Conservation (phyloP, 257 asterid species). For the Capsicum rhomboideum region DNA sequence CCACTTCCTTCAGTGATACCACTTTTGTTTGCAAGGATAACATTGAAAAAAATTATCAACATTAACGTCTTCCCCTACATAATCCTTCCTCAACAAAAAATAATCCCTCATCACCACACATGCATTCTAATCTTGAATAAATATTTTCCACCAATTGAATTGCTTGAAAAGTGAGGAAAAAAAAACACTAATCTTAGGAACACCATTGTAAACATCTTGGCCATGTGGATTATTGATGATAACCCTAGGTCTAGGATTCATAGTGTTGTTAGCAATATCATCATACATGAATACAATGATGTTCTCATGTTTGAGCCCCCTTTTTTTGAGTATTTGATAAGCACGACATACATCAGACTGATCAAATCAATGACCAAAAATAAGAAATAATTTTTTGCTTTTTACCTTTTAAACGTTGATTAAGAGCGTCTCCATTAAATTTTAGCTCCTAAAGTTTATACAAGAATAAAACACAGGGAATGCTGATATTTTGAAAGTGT, state of each 20-base stretch:
- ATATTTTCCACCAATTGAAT: too few relatives aligned
- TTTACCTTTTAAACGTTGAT: too few relatives aligned
- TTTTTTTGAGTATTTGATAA: constrained; percentile 64
- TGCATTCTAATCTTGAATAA: not conserved
- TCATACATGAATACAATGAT: constrained; percentile 84
- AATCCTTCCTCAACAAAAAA: constrained; percentile 47
- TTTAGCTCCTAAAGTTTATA: too few relatives aligned
- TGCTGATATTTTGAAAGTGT: too few relatives aligned
- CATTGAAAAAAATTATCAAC: constrained; percentile 62
- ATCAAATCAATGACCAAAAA: not conserved
- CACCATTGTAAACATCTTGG: constrained; percentile 78
- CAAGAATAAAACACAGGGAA: too few relatives aligned
- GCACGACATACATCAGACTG: constrained; percentile 97
- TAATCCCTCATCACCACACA: not conserved
- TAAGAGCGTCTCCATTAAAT: too few relatives aligned
- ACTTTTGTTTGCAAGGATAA: constrained; percentile 65
- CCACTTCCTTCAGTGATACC: constrained; percentile 82
- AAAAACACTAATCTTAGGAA: constrained; percentile 67
- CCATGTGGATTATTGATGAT: constrained; percentile 84
- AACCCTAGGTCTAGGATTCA: constrained; percentile 84
- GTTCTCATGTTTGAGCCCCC: constrained; percentile 86
- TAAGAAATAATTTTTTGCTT: too few relatives aligned
- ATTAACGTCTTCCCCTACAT: constrained; percentile 59
- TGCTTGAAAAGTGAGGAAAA: not conserved
- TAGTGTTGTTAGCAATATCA: constrained; percentile 62